Conservation (phyloP, 768 basidiomycete species). For the Trametes villosa region DNA sequence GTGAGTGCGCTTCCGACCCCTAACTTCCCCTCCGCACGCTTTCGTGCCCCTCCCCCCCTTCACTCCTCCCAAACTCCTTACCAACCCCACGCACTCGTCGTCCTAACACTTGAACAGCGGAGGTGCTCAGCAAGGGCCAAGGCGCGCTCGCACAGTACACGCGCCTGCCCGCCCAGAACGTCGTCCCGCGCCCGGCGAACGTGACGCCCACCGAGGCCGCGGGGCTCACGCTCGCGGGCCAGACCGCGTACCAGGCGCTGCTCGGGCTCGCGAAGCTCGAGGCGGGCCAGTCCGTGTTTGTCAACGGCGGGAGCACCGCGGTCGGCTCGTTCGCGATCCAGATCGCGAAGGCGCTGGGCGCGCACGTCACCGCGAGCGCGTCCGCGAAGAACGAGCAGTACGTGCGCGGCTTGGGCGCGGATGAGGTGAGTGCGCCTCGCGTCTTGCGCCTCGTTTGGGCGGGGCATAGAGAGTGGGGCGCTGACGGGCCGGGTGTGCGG, state of each 20-base stretch:
- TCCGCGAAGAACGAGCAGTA: slow-evolving; percentile 63
- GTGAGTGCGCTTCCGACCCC: slow-evolving; percentile 31
- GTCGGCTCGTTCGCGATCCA: slow-evolving; percentile 77
- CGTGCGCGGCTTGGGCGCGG: slow-evolving; percentile 64
- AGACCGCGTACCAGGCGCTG: slow-evolving; percentile 64
- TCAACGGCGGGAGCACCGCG: slow-evolving; percentile 72
- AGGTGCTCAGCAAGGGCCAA: slow-evolving; percentile 44
- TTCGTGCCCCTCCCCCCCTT: neutral
- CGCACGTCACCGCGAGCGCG: slow-evolving; percentile 60
- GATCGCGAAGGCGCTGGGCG: slow-evolving; percentile 67
- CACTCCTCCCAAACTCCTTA: neutral
- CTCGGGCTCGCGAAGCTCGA: slow-evolving; percentile 53
- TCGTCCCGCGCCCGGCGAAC: slow-evolving; percentile 51
- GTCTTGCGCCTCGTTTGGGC: neutral
- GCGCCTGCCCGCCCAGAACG: slow-evolving; percentile 44
- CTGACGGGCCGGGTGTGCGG: neutral
- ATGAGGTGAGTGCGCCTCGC: slow-evolving; percentile 49
- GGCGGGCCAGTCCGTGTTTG: slow-evolving; percentile 60
- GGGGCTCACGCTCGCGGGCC: slow-evolving; percentile 58
- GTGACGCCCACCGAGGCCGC: slow-evolving; percentile 62
- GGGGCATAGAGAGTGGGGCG: too few relatives aligned
- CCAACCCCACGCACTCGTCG: neutral
- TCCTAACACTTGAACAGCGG: slow-evolving; percentile 24
- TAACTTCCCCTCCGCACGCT: neutral
- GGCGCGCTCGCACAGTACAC: slow-evolving; percentile 66